Evolutionary conservation across 495 filamentous ascomycete species (phyloP), one percentile per base, ranked within the genome.

Genomic region (Talaromyces adpressus): DNA sequence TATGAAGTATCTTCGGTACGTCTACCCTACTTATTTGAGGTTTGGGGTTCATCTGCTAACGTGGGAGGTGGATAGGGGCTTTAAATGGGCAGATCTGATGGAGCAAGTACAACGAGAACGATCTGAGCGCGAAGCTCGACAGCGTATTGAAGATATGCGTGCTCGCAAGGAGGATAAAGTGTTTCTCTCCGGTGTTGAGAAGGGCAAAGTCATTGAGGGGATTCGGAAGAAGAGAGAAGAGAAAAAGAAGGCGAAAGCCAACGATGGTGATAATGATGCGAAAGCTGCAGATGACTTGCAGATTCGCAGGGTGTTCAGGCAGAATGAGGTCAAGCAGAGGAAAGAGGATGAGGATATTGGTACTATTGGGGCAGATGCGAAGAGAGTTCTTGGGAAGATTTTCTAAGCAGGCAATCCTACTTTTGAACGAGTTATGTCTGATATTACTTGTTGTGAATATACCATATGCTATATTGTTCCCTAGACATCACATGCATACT

Each of bases 81-180:
- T 93, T 70, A 92, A 90, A 69, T 98, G 93, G 92, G 77, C 73
- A 14, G 78, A 86, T 68, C 64, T 86, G 59, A 81, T 81, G 73
- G 79, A 81, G 68, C 87, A 91, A 70, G 88, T 93, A 66, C 81
- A 87, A 57, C 79, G 88, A 51, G 94, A 98, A 77, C 89, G 90
- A 73, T 87, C 88, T 29, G 91, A 92, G 73, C 73, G 92, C n/a
- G 85, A 89, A 62, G 89, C 86, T 63, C 85, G 87, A 68, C 85
- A 92, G 81, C 79, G 90, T 62, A 85, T 89, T 34, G 94, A 93
- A 69, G 92, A 97, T 76, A 81, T 83, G 66, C 82, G 87, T 73
- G 86, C 87, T 7, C 87, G 83, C 63, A 88, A 85, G 71, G 91
- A 96, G 80, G 92, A 93, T 71, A 91, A 91, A 80, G 80, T 85